Evolutionary conservation across 352 stramenopile genomes (phyloP), one percentile per base, ranked within the genome.

Genomic region (Elongisporangium senticosum): DNA sequence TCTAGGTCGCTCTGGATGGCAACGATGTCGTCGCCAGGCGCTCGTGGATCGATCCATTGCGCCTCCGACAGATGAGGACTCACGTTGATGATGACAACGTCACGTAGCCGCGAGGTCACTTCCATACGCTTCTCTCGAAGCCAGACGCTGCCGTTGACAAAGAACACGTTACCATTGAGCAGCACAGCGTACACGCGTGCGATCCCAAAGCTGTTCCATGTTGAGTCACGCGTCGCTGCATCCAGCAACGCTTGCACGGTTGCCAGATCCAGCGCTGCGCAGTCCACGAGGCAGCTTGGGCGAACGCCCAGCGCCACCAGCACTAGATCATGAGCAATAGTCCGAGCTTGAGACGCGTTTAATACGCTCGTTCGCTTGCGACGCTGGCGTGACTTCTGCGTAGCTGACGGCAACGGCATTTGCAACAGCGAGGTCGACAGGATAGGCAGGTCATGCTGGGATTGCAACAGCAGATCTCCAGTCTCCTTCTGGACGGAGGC

Each of bases 121-220:
- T 67, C 57, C 3, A 62, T 33, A 49, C 72, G 66, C 50, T 84
- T 81, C 20, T 69, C 64, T 33, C 33, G 40, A 10, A 84, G 20
- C 40, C 80, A 81, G 19, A 58, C 49, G 8, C 54, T 49, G 4
- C 68, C 59, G 28, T 79, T 69, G 21, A 79, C 56, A 20, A 79
- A 79, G 52, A 84, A 84, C 23, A 75, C 61, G 59, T 84, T 84
- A 1, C 51, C 62, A 7, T 76, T 62, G 11, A 83, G 53, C 21
- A 71, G 7, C 53, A 84, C 56, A 7, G 53, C 69, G 2, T 59
- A 60, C 15, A 81, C 61, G 3, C 61, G 53, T 6, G 51, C 11
- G 13, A 57, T 51, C 37, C 53, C 52, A 28, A 15, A 62, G n/a
- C 11, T 43, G 17, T 6, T 43, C 33, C 33, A 43, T 5, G 33